Percentiles rank a stretch among this genome's conserved stretches.
phyloP scores from a whole-genome alignment of 495 filamentous ascomycete species.

The Annulohypoxylon maeteangense region DNA sequence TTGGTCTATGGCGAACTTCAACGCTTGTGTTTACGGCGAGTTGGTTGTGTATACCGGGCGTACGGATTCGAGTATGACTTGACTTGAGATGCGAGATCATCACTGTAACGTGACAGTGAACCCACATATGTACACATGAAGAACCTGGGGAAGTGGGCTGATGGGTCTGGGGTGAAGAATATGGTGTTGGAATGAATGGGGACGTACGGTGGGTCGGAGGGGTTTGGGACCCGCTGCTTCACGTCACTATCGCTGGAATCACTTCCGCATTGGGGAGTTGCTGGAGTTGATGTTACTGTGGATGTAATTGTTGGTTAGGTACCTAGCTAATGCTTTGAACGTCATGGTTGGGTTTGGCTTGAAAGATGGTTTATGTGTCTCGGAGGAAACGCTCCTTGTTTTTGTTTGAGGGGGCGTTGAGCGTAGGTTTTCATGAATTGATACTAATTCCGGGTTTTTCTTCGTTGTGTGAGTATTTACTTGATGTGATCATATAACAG shows the following conservation, averaged over 20 bases:
- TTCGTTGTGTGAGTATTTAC: too few species aligned
- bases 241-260: background rate
- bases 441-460: too few species aligned
- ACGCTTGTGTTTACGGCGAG: background rate
- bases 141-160: constrained; percentile 2
- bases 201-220: background rate
- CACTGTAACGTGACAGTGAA: background rate
- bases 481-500: too few species aligned
- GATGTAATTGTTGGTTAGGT: background rate
- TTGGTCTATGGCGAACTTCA: background rate
- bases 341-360: background rate
- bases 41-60: background rate
- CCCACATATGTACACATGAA: background rate
- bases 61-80: background rate
- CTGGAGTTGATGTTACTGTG: background rate
- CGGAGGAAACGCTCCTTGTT: background rate
- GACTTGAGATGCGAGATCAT: background rate
- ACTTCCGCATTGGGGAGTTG: background rate
- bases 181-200: background rate
- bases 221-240: background rate
- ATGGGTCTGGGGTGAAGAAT: background rate
- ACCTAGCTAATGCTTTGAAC: background rate
- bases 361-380: background rate
- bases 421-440: too few species aligned
- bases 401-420: background rate